Conservation (phyloP, 2,329 filamentous ascomycete genomes). For the Verticillium nonalfalfae region DNA sequence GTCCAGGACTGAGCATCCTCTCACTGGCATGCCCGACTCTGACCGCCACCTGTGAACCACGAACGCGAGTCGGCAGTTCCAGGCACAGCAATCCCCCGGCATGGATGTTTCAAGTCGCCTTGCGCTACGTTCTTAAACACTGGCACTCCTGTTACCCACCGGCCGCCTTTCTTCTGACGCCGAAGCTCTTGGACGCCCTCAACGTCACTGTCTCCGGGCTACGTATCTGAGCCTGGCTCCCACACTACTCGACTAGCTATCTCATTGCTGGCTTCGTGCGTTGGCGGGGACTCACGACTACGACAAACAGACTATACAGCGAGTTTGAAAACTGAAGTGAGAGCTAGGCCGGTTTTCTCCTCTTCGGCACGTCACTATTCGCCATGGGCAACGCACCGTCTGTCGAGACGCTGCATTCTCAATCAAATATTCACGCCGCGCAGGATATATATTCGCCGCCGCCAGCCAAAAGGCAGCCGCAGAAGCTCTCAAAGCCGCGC, state of each 20-base stretch:
- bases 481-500: slow-evolving; percentile 47
- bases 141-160: neutral
- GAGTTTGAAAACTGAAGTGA: neutral
- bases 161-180: neutral
- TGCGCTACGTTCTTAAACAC: slow-evolving; percentile 18
- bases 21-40: neutral
- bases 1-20: neutral
- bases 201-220: neutral
- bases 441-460: neutral
- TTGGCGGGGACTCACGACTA: neutral
- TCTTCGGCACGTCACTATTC: slow-evolving; percentile 9
- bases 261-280: neutral
- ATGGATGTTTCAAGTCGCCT: slow-evolving; percentile 31
- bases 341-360: neutral
- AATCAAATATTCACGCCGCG: neutral
- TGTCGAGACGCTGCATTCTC: slow-evolving; percentile 27
- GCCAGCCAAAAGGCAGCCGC: slow-evolving; percentile 25
- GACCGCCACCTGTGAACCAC: neutral
- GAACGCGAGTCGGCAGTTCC: neutral
- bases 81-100: slow-evolving; percentile 20
- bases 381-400: slow-evolving; percentile 48
- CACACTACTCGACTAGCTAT: neutral
- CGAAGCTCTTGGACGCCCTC: neutral
- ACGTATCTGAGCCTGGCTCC: neutral
- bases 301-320: neutral